phyloP scores from a whole-genome alignment of 1,284 basidiomycete species.

The Fomes fomentarius region DNA sequence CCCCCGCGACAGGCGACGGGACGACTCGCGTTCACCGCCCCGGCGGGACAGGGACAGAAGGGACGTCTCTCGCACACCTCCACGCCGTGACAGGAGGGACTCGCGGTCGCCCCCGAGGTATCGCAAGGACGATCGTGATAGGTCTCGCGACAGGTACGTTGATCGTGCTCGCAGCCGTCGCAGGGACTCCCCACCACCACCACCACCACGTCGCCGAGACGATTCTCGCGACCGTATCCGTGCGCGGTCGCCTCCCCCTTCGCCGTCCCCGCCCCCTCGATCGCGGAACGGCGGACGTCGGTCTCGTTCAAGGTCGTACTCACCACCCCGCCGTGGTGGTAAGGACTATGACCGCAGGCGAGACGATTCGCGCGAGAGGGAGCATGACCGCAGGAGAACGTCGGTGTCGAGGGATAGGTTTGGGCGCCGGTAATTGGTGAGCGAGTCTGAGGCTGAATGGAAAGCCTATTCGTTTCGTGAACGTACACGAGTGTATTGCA shows the following conservation, averaged over 20 bases:
- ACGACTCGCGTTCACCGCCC: conserved; percentile 27
- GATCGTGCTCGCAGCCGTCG: conserved; percentile 18
- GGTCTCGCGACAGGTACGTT: conserved; percentile 23
- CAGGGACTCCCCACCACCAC: conserved; percentile 20
- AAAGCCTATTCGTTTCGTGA: conserved; percentile 6
- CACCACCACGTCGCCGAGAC: conserved; percentile 17
- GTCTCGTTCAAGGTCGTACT: conserved; percentile 27
- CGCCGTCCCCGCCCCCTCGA: conserved; percentile 33
- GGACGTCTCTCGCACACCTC: conserved; percentile 27
- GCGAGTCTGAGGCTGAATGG: conserved; percentile 13
- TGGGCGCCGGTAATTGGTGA: conserved; percentile 11
- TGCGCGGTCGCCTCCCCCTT: conserved; percentile 28
- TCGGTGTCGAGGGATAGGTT: conserved; percentile 28
- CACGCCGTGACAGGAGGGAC: conserved; percentile 21
- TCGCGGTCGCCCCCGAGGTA: conserved; percentile 32
- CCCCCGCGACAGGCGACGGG: conserved; percentile 29
- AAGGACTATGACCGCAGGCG: conserved; percentile 22
- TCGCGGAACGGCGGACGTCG: conserved; percentile 31
- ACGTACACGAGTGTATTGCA: conserved; percentile 12
- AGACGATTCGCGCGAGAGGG: conserved; percentile 23
- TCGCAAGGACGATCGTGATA: conserved; percentile 28
- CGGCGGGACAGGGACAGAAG: conserved; percentile 27
- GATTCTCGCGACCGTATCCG: conserved; percentile 36
- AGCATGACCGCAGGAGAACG: conserved; percentile 23
- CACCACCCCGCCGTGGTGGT: conserved; percentile 23